A percentile compares a stretch with the other conserved stretches of the same genome.
These are phyloP conservation scores for Lunasporangiospora selenospora DNA, from an alignment of 192 early-diverging fungal species.

Conservation along the genomic window DNA sequence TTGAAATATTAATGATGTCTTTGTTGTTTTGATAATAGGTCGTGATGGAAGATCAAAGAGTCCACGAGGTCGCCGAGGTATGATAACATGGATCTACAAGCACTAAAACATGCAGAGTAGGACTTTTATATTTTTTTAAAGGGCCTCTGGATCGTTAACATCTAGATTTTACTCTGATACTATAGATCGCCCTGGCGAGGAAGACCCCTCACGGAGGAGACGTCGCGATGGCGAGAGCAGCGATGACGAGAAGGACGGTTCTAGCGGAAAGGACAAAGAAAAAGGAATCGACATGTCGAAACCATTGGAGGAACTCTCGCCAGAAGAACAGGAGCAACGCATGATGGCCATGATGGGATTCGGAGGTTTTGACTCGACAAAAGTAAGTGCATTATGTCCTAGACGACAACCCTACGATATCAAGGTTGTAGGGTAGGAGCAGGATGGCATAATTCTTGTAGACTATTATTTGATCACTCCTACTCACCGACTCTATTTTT, in stretches of 20 bases:
- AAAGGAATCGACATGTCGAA: background rate
- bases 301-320: slow-evolving; percentile 30
- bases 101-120: background rate
- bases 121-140: background rate
- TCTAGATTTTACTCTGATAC: background rate
- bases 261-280: background rate
- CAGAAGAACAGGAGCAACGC: slow-evolving; percentile 71
- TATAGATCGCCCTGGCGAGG: slow-evolving; percentile 1
- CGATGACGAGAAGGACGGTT: background rate
- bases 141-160: background rate
- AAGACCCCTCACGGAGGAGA: slow-evolving; percentile 16
- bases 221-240: background rate
- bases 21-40: background rate
- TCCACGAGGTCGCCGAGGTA: slow-evolving; percentile 17
- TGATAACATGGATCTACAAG: background rate
- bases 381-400: slow-evolving; percentile 54
- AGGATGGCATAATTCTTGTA: no score
- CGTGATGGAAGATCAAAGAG: slow-evolving; percentile 34
- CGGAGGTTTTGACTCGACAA: slow-evolving; percentile 85
- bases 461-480: no score
- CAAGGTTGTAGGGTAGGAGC: background rate
- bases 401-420: background rate
- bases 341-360: slow-evolving; percentile 93
- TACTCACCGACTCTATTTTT: no score
- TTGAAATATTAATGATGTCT: background rate